Conservation (phyloP, 2,329 filamentous ascomycete species). For the Xylariaceae sp. region DNA sequence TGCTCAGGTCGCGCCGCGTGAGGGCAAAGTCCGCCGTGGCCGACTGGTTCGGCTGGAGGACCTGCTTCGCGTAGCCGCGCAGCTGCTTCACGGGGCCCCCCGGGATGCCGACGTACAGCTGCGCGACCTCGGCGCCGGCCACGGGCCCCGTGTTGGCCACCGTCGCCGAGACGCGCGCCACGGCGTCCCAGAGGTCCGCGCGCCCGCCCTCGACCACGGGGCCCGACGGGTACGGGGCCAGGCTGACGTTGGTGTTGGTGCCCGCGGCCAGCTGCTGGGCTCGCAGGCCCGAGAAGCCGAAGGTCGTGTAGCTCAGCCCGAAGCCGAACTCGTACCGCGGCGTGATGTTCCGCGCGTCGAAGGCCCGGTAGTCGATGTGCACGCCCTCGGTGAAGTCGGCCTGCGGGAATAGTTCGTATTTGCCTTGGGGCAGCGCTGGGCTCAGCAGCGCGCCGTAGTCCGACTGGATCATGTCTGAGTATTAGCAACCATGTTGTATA, state of each 20-base stretch:
- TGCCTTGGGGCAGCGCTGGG: conserved; percentile 35
- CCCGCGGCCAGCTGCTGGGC: conserved; percentile 5
- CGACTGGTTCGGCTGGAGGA: conserved; percentile 38
- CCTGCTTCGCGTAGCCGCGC: conserved; percentile 55
- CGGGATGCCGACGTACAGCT: conserved; percentile 48
- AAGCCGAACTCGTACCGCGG: conserved; percentile 60
- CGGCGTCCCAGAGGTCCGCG: conserved; percentile 38
- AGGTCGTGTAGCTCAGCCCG: conserved; percentile 61
- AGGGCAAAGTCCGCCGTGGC: conserved; percentile 45
- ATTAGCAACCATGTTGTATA: too few relatives aligned
- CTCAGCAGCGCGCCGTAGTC: conserved; percentile 36
- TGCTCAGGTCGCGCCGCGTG: conserved; percentile 54
- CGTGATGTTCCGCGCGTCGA: conserved; percentile 47
- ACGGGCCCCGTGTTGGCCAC: conserved; percentile 59
- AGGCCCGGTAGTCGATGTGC: conserved; percentile 59
- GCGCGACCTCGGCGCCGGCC: conserved; percentile 57
- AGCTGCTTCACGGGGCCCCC: conserved; percentile 40
- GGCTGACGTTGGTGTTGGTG: conserved; percentile 5
- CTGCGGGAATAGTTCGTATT: conserved; percentile 22
- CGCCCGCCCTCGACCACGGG: conserved; percentile 34
- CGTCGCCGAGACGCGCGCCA: conserved; percentile 46
- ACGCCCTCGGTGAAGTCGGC: conserved; percentile 48
- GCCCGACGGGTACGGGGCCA: conserved; percentile 30
- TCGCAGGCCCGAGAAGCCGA: conserved; percentile 44
- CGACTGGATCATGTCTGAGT: too few relatives aligned